Conservation (phyloP, 2,329 filamentous ascomycete genomes). For the Alternaria burnsii region DNA sequence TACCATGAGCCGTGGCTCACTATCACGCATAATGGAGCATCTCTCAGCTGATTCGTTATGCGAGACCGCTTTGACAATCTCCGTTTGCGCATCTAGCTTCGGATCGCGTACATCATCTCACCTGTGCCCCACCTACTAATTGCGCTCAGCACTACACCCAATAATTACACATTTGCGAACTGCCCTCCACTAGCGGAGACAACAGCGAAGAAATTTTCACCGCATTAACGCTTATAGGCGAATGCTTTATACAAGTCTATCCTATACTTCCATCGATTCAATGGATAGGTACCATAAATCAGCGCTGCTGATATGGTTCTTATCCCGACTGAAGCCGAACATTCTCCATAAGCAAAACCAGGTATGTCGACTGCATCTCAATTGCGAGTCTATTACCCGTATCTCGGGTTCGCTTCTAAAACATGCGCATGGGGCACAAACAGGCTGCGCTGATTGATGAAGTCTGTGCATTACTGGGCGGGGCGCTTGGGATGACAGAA, state of each 20-base stretch:
- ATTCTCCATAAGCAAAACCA: conserved; percentile 11
- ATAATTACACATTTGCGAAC: not conserved
- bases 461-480: conserved; percentile 11
- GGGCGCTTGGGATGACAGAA: conserved; percentile 15
- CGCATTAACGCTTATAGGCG: not conserved
- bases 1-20: conserved; percentile 6
- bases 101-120: not conserved
- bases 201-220: not conserved
- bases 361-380: conserved; percentile 16
- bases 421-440: conserved; percentile 2
- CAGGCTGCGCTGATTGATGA: conserved; percentile 23
- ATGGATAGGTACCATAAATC: not conserved
- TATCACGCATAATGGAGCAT: not conserved
- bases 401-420: conserved; percentile 1
- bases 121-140: not conserved
- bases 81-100: not conserved
- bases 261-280: not conserved
- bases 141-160: not conserved
- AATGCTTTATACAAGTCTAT: not conserved
- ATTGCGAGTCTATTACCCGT: conserved; percentile 10
- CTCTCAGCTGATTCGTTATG: not conserved
- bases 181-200: not conserved
- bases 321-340: conserved; percentile 2
- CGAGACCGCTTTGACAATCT: not conserved
- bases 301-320: conserved; percentile 11